Percentiles rank a stretch among this genome's conserved stretches.
phyloP scores from a whole-genome alignment of 1,139 yeast genomes.

The Pichia inconspicua region DNA sequence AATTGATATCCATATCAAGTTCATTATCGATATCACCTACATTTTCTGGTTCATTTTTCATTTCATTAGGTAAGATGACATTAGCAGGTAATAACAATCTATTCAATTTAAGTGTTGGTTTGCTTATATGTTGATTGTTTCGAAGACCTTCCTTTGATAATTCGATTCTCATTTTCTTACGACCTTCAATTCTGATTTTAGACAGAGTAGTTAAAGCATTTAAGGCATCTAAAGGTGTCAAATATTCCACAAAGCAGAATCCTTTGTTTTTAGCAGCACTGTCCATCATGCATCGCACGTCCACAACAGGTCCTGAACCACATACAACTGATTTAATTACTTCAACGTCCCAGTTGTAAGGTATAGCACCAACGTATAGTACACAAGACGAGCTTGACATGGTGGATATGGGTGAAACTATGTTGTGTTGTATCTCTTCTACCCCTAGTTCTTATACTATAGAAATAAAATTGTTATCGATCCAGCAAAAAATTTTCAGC shows the following conservation, averaged over 20 bases:
- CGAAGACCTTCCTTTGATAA: constrained; percentile 54
- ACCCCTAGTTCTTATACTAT: no score
- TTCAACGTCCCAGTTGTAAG: constrained; percentile 58
- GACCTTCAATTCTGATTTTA: constrained; percentile 38
- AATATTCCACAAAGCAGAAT: constrained; percentile 56
- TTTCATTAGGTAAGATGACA: constrained; percentile 48
- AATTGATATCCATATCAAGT: background rate
- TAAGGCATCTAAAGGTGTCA: constrained; percentile 43
- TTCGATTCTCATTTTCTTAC: constrained; percentile 44
- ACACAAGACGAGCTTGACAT: constrained; percentile 29
- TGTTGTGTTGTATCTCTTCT: no score
- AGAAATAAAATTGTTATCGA: background rate
- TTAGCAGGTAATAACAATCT: constrained; percentile 43
- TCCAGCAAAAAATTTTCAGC: background rate
- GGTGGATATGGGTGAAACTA: background rate
- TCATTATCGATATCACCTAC: constrained; percentile 5
- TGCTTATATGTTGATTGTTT: constrained; percentile 32
- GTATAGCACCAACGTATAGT: constrained; percentile 54
- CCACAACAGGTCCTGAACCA: constrained; percentile 56
- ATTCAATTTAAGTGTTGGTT: constrained; percentile 36
- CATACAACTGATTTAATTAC: constrained; percentile 51
- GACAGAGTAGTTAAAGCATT: constrained; percentile 38
- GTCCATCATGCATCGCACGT: constrained; percentile 56
- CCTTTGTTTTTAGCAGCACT: constrained; percentile 59
- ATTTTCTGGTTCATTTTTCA: constrained; percentile 26